Conservation (phyloP, 2,329 filamentous ascomycete genomes). For the Aspergillus ustus region DNA sequence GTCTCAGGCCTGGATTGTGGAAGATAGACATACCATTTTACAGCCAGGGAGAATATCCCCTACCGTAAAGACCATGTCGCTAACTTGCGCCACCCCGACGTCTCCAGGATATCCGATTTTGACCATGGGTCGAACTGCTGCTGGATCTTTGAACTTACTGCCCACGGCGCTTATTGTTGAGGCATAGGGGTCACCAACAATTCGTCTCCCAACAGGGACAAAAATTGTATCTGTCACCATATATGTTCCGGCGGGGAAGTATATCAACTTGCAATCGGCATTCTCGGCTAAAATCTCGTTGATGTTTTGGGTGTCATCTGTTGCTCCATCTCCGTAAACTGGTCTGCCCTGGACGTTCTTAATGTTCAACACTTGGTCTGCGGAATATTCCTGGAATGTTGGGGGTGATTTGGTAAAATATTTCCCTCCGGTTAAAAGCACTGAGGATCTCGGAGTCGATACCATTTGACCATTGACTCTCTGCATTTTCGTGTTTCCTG, state of each 20-base stretch:
- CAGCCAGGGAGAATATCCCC: slow-evolving; percentile 50
- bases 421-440: slow-evolving; percentile 36
- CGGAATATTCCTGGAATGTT: slow-evolving; percentile 49
- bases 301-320: slow-evolving; percentile 44
- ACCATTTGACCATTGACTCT: slow-evolving; percentile 35
- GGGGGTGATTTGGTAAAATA: slow-evolving; percentile 50
- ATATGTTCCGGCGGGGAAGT: slow-evolving; percentile 62
- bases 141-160: slow-evolving; percentile 48
- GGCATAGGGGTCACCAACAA: slow-evolving; percentile 59
- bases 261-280: slow-evolving; percentile 56
- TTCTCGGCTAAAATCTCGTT: slow-evolving; percentile 38
- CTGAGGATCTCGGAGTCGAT: slow-evolving; percentile 32
- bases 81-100: slow-evolving; percentile 54
- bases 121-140: slow-evolving; percentile 53
- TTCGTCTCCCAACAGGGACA: slow-evolving; percentile 54
- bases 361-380: slow-evolving; percentile 52
- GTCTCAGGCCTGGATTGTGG: background rate
- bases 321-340: slow-evolving; percentile 49
- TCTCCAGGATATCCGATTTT: slow-evolving; percentile 57
- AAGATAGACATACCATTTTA: slow-evolving; percentile 36
- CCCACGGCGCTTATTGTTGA: slow-evolving; percentile 57
- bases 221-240: slow-evolving; percentile 52
- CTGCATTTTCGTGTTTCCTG: slow-evolving; percentile 23
- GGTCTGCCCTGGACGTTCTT: slow-evolving; percentile 47
- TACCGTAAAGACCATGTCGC: slow-evolving; percentile 58